Conservation (phyloP, 768 basidiomycete genomes). For the Amanita pseudoporphyria region DNA sequence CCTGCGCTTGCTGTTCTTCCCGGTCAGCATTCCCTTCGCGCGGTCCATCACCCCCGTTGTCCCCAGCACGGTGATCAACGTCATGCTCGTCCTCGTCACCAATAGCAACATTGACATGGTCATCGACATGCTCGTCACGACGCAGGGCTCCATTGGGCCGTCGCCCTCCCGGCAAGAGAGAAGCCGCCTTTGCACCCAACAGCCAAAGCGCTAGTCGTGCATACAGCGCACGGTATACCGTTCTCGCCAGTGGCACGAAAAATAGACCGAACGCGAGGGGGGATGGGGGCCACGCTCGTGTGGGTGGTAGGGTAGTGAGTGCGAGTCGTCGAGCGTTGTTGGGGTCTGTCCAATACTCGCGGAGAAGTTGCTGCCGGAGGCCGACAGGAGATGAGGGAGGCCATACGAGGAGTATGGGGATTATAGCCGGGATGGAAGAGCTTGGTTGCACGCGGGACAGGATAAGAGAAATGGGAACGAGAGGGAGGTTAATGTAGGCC, state of each 20-base stretch:
- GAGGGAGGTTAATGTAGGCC: constrained; percentile 64
- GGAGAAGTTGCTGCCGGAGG: constrained; percentile 18
- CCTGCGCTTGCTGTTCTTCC: not conserved
- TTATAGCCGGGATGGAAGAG: constrained; percentile 22
- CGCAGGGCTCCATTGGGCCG: not conserved
- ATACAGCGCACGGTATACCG: constrained; percentile 33
- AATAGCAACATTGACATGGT: not conserved
- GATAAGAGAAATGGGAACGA: constrained; percentile 61
- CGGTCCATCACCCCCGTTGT: not conserved
- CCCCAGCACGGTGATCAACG: not conserved
- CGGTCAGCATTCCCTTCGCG: not conserved
- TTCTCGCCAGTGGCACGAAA: constrained; percentile 37
- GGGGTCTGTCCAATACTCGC: constrained; percentile 25
- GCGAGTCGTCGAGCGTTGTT: constrained; percentile 26
- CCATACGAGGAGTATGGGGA: constrained; percentile 40
- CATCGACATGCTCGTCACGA: not conserved
- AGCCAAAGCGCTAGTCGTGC: constrained; percentile 31
- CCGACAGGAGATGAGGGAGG: constrained; percentile 29
- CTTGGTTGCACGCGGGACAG: constrained; percentile 43
- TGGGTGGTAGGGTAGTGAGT: constrained; percentile 7
- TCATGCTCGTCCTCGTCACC: not conserved
- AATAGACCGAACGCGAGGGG: constrained; percentile 47
- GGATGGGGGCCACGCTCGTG: constrained; percentile 45
- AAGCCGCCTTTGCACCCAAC: constrained; percentile 29
- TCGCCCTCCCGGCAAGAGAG: constrained; percentile 12